Evolutionary conservation across 176 grass and related monocot genomes (phyloP), one percentile per base, ranked within the genome.

Genomic region (Juncus inflexus): DNA sequence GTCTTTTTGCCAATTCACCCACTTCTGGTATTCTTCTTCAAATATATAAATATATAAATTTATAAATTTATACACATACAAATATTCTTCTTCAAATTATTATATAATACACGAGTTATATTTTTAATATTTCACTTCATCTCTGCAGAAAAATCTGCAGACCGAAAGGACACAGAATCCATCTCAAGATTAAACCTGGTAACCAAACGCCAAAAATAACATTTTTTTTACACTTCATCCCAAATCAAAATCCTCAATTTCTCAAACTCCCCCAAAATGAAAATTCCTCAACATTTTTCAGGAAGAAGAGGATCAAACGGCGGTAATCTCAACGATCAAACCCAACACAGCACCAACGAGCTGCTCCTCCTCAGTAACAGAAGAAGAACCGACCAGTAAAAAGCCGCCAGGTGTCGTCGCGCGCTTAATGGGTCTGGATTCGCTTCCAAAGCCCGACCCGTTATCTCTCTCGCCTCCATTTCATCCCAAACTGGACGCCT

Each of bases 371-470:
- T 99, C 94, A 15, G 80, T 82, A 0, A 63, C 73, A 12, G 89
- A 90, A 39, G 83, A 84, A 50, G 88, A 90, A 84, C 72, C 71
- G 67, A 80, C 52, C 62, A 39, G 9, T 1, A 78, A 61, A 54
- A 86, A 65, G 55, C 62, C 77, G 40, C 80, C 89, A 7, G 84
- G 88, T 43, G 85, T 92, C 2, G 94, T 99, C 13, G 89, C 89
- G 41, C 78, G 89, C 67, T 85, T 99, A 72, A 92, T 99, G 94
- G 94, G 94, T 72, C 77, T 99, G 77, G 80, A 92, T 56, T 90
- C 83, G 10, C 92, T 99, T 77, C 94, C 94, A 11, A 41, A 74
- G 73, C 76, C 78, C 10, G 80, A 74, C 42, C 57, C 85, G 16
- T 74, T 69, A 64, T 71, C 83, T 9, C 19, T 28, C 43, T 47